Conservation (phyloP, 2,329 filamentous ascomycete species). For the Trichoderma sp. region DNA sequence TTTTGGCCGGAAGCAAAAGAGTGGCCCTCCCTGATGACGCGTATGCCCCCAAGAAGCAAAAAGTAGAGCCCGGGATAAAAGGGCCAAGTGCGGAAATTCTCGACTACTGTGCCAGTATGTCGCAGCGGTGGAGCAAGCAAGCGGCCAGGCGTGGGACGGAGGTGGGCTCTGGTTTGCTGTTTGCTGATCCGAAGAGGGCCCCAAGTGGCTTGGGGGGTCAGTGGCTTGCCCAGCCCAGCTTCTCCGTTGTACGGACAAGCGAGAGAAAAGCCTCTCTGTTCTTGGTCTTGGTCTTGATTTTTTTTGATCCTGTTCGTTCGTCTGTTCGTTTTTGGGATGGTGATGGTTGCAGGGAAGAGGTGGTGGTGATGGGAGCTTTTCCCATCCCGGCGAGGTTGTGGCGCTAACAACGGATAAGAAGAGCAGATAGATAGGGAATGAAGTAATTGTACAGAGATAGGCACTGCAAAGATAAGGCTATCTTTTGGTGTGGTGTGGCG, state of each 20-base stretch:
- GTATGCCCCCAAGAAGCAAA: neutral
- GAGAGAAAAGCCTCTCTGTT: neutral
- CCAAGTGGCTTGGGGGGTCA: neutral
- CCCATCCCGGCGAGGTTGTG: neutral
- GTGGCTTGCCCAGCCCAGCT: slow-evolving; percentile 3
- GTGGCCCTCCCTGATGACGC: slow-evolving; percentile 13
- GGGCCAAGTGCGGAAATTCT: neutral
- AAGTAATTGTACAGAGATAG: neutral
- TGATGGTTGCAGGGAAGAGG: neutral
- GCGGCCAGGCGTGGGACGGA: neutral
- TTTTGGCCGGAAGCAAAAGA: neutral
- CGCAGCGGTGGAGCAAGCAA: slow-evolving; percentile 1
- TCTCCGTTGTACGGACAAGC: neutral
- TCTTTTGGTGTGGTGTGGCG: neutral
- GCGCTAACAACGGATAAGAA: neutral
- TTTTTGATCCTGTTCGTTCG: neutral
- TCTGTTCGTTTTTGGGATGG: neutral
- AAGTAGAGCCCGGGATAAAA: neutral
- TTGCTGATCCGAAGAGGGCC: neutral
- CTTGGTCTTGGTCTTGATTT: neutral
- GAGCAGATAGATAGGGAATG: neutral
- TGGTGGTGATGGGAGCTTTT: neutral
- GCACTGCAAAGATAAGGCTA: neutral
- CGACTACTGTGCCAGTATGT: neutral
- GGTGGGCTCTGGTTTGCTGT: slow-evolving; percentile 8